Base-by-base conservation (phyloP, 2,329 filamentous ascomycete species). In the Podosphaera xanthii region DNA sequence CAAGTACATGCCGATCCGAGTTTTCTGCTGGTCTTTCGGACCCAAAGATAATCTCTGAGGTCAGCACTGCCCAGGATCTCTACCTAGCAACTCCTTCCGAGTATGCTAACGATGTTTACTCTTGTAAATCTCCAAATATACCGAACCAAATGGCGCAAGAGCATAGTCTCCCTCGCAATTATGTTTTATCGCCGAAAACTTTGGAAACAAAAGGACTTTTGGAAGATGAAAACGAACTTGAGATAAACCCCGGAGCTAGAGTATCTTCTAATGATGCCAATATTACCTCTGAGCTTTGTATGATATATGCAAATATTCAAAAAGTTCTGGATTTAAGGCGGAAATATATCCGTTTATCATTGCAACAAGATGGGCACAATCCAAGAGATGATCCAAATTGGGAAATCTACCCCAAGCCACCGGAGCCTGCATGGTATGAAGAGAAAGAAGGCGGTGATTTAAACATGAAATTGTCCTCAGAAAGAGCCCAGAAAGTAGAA, bases 231-330 rank as follows among this genome's bases (percentile, higher is more conserved):
- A 10, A 35, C 8, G 34, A 10, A 12, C 22, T 30, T 14, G 34
- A 54, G 14, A 36, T 36, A 33, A 14, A 54, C 52, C 34, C 14
- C 22, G 14, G 52, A 34, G 30, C n/a, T 2, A 3, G 82, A 7
- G 81, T 84, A 64, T 81, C 82, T 52, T 78, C 85, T 59, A 83
- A 79, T 53, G 87, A 94, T 65, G 81, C 85, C 46, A 83, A 85
- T 58, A 84, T 97, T 64, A 88, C 87, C 1, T 77, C 85, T 2
- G 92, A 98, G 71, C 74, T 98, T 63, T 82, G 80, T 65, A 78
- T 81, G 30, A 96, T 98, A 64, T 96, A 94, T 66, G 83, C 82
- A 63, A 94, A 92, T 64, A 88, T 98, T 59, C 87, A 94, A 69
- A 84, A 85, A 64, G 81, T 97, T n/a, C 72, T 96, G 53, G 87